Conservation (phyloP, 306 rosid genomes). For the Vigna nakashimae region DNA sequence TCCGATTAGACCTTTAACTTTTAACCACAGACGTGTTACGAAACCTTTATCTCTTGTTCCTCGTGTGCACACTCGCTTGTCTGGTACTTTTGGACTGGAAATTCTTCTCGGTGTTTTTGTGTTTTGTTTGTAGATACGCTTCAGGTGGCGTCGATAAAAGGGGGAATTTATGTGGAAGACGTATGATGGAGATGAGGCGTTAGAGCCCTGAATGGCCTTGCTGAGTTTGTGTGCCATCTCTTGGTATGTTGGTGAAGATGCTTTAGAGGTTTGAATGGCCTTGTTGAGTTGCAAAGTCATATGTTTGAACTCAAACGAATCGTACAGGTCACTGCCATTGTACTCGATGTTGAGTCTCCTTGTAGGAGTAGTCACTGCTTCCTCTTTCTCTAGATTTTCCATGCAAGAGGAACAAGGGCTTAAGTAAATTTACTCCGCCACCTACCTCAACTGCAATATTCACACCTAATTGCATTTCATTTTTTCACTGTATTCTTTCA, state of each 20-base stretch:
- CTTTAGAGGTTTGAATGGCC: constrained; percentile 58
- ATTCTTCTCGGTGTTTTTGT: constrained; percentile 48
- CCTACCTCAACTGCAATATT: constrained; percentile 38
- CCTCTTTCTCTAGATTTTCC: constrained; percentile 47
- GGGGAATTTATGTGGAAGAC: constrained; percentile 50
- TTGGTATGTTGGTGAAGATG: constrained; percentile 44
- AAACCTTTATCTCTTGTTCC: constrained; percentile 48
- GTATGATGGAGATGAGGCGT: constrained; percentile 42
- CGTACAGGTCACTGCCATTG: constrained; percentile 65
- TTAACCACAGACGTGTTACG: constrained; percentile 64
- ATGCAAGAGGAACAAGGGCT: constrained; percentile 42
- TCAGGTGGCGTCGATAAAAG: constrained; percentile 44
- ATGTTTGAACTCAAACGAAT: constrained; percentile 64
- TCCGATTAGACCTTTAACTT: constrained; percentile 60
- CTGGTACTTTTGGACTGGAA: constrained; percentile 39
- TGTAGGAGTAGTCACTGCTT: constrained; percentile 38
- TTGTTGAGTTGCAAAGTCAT: constrained; percentile 64
- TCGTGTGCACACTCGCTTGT: constrained; percentile 28
- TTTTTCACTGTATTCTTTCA: constrained; percentile 26
- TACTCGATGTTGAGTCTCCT: constrained; percentile 45
- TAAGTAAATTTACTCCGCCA: constrained; percentile 30
- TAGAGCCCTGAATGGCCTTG: constrained; percentile 54
- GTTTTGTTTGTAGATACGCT: constrained; percentile 44
- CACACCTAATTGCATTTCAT: constrained; percentile 32
- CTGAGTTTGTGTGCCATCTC: constrained; percentile 52